phyloP scores from a whole-genome alignment of 345 rosid species.

The Eucalyptus melliodora region DNA sequence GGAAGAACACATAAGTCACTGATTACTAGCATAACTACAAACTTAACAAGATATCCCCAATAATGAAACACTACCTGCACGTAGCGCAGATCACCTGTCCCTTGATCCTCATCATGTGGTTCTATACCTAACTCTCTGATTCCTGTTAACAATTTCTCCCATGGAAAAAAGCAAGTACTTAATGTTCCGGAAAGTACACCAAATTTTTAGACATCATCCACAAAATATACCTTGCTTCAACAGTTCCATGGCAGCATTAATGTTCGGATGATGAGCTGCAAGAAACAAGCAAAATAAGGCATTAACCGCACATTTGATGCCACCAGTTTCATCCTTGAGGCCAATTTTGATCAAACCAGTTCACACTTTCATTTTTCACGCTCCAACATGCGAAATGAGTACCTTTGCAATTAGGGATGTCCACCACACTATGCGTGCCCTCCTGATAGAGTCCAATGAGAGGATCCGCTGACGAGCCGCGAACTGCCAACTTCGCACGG shows the following conservation, averaged over 20 bases:
- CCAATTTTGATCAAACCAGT: not conserved
- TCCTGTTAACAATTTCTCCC: constrained; percentile 21
- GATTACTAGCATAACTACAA: not conserved
- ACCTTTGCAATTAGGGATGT: constrained; percentile 88
- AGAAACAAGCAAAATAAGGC: not conserved
- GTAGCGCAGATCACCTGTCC: constrained; percentile 80
- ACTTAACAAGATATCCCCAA: not conserved
- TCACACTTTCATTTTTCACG: not conserved
- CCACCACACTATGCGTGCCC: constrained; percentile 75
- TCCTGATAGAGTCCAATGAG: constrained; percentile 83
- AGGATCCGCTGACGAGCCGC: constrained; percentile 57
- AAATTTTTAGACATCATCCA: not conserved
- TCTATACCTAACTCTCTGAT: constrained; percentile 46
- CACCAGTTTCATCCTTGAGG: not conserved
- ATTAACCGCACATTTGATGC: not conserved
- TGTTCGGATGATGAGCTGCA: constrained; percentile 90
- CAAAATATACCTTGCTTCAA: constrained; percentile 48
- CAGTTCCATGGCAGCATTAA: constrained; percentile 74
- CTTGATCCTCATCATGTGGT: constrained; percentile 78
- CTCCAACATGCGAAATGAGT: not conserved
- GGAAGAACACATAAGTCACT: not conserved
- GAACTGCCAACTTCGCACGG: constrained; percentile 83
- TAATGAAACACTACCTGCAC: constrained; percentile 43
- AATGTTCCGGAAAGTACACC: not conserved
- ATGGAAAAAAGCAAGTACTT: not conserved